These are phyloP conservation scores for Cryphonectria radicalis DNA, from an alignment of 2,329 filamentous ascomycete species.

Conservation along the genomic window DNA sequence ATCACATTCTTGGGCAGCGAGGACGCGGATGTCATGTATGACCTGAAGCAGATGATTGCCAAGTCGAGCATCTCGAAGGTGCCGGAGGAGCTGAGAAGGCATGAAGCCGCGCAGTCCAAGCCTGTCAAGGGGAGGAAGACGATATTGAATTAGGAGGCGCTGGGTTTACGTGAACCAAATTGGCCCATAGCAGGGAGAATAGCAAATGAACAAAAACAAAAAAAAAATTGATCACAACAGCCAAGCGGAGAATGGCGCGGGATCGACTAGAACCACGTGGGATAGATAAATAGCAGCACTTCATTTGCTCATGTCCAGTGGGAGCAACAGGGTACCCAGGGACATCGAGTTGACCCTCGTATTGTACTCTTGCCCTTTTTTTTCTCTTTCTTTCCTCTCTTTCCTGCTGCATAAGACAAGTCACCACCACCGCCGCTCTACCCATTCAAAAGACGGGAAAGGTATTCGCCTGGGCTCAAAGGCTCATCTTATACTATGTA, in stretches of 20 bases:
- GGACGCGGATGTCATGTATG: conserved; percentile 88
- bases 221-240: background rate
- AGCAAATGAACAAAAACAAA: background rate
- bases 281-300: background rate
- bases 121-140: conserved; percentile 50
- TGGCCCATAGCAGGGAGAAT: background rate
- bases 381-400: background rate
- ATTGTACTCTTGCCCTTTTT: background rate
- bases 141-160: conserved; percentile 8
- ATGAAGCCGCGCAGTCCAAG: conserved; percentile 90
- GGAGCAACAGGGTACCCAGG: background rate
- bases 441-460: background rate
- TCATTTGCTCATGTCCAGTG: background rate
- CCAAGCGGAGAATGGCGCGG: background rate
- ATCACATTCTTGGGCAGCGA: conserved; percentile 95
- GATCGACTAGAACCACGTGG: background rate
- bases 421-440: background rate
- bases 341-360: background rate
- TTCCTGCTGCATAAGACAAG: background rate
- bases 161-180: background rate
- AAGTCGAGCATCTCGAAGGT: conserved; percentile 89
- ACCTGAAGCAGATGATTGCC: conserved; percentile 91
- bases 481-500: background rate
- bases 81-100: conserved; percentile 86
- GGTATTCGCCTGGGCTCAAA: background rate